A percentile compares a stretch with the other conserved stretches of the same genome.
Evolutionary conservation across 768 basidiomycete species (phyloP).

Genomic region (Suillus weaverae): DNA sequence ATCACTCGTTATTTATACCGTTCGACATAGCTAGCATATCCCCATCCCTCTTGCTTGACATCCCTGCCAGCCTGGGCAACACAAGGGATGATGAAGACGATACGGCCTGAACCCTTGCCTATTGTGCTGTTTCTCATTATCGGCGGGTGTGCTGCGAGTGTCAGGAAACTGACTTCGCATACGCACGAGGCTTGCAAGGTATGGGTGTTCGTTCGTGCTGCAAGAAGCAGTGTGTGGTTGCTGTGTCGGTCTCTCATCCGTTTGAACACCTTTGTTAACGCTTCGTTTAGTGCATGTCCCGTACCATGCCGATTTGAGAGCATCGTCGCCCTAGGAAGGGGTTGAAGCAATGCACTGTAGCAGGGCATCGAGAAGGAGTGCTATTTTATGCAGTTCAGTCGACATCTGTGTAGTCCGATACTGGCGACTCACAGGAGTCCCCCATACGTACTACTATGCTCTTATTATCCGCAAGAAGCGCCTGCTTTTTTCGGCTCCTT

Average conservation of each 20-base stretch:
- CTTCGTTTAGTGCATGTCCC: background rate
- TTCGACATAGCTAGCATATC: background rate
- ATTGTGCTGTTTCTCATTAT: too few relatives aligned
- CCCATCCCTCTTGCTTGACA: background rate
- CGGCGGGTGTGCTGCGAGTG: too few relatives aligned
- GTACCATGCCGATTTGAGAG: background rate
- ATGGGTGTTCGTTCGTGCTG: background rate
- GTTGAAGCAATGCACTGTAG: background rate
- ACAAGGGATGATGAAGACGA: too few relatives aligned
- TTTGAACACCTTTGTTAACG: background rate
- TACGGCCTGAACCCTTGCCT: too few relatives aligned
- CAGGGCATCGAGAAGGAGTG: too few relatives aligned
- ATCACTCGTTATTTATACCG: too few relatives aligned
- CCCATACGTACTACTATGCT: background rate
- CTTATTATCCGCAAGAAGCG: background rate
- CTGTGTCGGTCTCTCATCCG: background rate
- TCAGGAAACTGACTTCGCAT: too few relatives aligned
- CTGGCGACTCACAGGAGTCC: background rate
- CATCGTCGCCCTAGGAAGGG: background rate
- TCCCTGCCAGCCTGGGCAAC: background rate
- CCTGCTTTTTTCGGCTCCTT: background rate
- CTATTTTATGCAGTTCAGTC: too few relatives aligned
- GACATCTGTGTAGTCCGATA: background rate
- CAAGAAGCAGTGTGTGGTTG: background rate
- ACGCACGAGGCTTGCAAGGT: background rate